phyloP scores from a whole-genome alignment of 345 rosid genomes.

The Zanthoxylum bungeanum region DNA sequence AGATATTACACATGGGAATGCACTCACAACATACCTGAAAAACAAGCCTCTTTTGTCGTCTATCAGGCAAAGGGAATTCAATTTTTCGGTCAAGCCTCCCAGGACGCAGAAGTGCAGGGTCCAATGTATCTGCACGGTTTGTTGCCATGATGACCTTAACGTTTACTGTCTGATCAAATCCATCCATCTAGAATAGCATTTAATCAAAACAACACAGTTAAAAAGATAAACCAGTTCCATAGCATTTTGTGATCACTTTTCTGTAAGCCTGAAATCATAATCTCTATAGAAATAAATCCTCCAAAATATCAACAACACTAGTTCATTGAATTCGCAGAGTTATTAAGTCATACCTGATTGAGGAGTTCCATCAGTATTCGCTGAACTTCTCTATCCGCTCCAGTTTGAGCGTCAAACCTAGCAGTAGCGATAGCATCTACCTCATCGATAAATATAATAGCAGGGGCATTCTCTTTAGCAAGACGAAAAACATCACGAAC shows the following conservation, averaged over 20 bases:
- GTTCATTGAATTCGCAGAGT: neutral
- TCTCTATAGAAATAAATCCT: neutral
- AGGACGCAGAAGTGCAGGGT: slow-evolving; percentile 97
- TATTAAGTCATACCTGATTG: slow-evolving; percentile 58
- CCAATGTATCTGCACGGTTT: slow-evolving; percentile 93
- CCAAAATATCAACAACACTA: neutral
- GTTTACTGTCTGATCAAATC: slow-evolving; percentile 95
- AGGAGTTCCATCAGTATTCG: slow-evolving; percentile 94
- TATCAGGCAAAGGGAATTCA: slow-evolving; percentile 93
- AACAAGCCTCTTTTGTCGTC: slow-evolving; percentile 98
- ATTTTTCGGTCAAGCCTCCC: slow-evolving; percentile 96
- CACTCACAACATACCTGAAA: slow-evolving; percentile 62
- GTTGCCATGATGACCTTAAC: slow-evolving; percentile 99
- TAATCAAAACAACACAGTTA: slow-evolving; percentile 8
- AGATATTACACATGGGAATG: neutral
- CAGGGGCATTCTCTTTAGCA: slow-evolving; percentile 98
- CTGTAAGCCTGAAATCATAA: neutral
- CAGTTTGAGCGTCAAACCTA: slow-evolving; percentile 99
- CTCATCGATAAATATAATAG: slow-evolving; percentile 94
- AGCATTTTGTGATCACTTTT: neutral
- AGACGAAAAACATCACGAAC: slow-evolving; percentile 99
- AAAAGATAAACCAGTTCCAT: neutral
- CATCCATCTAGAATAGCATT: slow-evolving; percentile 50
- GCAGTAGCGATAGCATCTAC: slow-evolving; percentile 99
- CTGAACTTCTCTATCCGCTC: slow-evolving; percentile 99